phyloP scores from a whole-genome alignment of 805 yeast genomes.

The Monosporozyma unispora region DNA sequence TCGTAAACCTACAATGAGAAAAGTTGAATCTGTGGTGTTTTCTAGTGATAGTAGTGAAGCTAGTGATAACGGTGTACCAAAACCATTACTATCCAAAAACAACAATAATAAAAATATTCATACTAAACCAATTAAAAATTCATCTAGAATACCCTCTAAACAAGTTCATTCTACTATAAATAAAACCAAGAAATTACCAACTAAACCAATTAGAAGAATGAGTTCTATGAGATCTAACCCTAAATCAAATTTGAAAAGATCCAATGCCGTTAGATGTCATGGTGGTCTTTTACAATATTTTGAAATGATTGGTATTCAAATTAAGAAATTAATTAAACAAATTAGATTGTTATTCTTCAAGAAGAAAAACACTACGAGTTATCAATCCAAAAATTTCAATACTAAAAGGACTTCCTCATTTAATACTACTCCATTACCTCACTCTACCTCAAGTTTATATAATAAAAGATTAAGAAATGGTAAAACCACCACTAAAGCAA shows the following conservation, averaged over 20 bases:
- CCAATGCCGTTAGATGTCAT: constrained; percentile 32
- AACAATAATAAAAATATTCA: too few relatives aligned
- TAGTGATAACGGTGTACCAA: neutral
- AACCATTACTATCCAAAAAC: neutral
- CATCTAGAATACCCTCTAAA: constrained; percentile 2
- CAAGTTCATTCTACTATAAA: neutral
- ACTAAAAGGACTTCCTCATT: neutral
- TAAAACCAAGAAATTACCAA: neutral
- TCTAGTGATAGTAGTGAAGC: neutral
- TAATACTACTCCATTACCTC: neutral
- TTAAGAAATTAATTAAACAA: constrained; percentile 19
- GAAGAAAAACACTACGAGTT: constrained; percentile 2
- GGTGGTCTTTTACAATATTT: constrained; percentile 33
- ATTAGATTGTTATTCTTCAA: constrained; percentile 25
- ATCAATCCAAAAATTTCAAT: neutral
- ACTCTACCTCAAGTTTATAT: neutral
- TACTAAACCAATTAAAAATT: neutral
- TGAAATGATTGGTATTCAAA: constrained; percentile 18
- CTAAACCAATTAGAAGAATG: neutral
- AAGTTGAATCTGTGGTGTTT: constrained; percentile 5
- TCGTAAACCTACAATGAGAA: constrained; percentile 14
- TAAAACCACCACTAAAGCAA: neutral
- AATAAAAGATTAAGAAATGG: neutral
- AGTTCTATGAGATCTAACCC: neutral
- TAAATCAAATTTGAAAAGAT: constrained; percentile 13